Conservation (phyloP, 164 flowering plant species). For the Chimonanthus salicifolius region DNA sequence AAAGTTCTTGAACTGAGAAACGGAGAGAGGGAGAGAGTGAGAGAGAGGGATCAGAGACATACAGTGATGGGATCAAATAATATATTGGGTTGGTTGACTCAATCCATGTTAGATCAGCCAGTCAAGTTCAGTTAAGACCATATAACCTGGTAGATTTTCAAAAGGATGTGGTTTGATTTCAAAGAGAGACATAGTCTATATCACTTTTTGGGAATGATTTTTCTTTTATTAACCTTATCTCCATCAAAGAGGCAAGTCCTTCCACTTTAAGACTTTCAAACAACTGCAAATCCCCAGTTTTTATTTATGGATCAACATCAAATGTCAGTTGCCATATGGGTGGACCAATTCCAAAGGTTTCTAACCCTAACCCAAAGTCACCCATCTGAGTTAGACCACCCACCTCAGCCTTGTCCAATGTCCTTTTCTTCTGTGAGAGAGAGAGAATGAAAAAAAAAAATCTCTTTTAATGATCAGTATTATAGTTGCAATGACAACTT, state of each 20-base stretch:
- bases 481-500: too few species aligned
- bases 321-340: not conserved
- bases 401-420: slow-evolving; percentile 1
- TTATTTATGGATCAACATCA: not conserved
- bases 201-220: too few species aligned
- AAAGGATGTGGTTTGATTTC: slow-evolving; percentile 3
- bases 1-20: too few species aligned
- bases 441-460: too few species aligned
- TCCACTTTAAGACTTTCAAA: not conserved
- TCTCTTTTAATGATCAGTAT: too few species aligned
- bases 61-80: not conserved
- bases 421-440: not conserved
- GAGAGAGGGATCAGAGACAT: too few species aligned
- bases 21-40: too few species aligned
- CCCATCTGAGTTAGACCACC: not conserved
- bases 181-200: not conserved
- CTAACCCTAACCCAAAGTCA: too few species aligned
- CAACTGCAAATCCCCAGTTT: not conserved
- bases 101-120: not conserved
- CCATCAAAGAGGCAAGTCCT: slow-evolving; percentile 1
- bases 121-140: slow-evolving; percentile 12
- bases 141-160: not conserved
- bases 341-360: too few species aligned
- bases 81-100: slow-evolving; percentile 1
- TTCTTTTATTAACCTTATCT: not conserved